Evolutionary conservation across 108 stramenopile genomes (phyloP).

Genomic region (Nitzschia sp.): DNA sequence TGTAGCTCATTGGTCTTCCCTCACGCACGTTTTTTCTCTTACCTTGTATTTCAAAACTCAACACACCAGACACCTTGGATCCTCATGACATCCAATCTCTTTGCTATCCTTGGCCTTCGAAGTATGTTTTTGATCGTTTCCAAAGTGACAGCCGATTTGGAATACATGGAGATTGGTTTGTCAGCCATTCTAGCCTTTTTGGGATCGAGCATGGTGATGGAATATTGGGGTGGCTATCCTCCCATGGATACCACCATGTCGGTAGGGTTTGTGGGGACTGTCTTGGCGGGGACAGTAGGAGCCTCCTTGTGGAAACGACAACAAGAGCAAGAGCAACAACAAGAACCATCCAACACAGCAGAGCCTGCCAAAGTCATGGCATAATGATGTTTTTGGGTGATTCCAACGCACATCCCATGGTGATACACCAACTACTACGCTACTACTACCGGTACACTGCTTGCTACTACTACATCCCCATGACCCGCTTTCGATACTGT

Average conservation of each 20-base stretch:
- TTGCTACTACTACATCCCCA: neutral
- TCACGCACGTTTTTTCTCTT: no score
- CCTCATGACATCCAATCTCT: slow-evolving; percentile 94
- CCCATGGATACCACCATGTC: slow-evolving; percentile 58
- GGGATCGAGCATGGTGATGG: slow-evolving; percentile 87
- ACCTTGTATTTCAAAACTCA: no score
- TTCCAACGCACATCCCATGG: neutral
- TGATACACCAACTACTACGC: neutral
- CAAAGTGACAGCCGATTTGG: slow-evolving; percentile 87
- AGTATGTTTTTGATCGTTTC: slow-evolving; percentile 90
- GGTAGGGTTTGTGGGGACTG: slow-evolving; percentile 66
- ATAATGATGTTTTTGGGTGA: neutral
- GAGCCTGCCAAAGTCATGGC: neutral
- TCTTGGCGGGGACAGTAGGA: slow-evolving; percentile 69
- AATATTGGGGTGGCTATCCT: slow-evolving; percentile 73
- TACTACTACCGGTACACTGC: no score
- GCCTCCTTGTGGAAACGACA: slow-evolving; percentile 48
- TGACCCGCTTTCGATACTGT: no score
- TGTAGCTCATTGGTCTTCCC: no score
- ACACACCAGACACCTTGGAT: slow-evolving; percentile 85
- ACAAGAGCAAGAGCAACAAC: neutral
- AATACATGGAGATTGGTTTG: slow-evolving; percentile 91
- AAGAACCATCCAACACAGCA: neutral
- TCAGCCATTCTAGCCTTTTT: slow-evolving; percentile 92
- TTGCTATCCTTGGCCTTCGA: slow-evolving; percentile 94